A percentile compares a stretch with the other conserved stretches of the same genome.
These are phyloP conservation scores for Volvariella surrecta DNA, from an alignment of 1,284 basidiomycete species.

Conservation along the genomic window DNA sequence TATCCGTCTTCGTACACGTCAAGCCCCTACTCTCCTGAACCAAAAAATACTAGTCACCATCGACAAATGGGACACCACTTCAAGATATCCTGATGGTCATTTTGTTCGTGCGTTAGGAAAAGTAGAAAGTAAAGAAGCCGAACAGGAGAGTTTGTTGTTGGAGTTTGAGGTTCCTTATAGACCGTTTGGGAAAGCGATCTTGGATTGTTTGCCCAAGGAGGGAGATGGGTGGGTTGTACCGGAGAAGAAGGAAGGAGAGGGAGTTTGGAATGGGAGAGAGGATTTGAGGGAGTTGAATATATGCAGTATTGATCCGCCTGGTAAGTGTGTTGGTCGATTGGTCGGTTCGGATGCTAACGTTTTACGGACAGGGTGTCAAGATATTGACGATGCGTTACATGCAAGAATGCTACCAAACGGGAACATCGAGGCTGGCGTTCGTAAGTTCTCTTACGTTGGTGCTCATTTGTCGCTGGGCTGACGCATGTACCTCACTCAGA, in stretches of 20 bases:
- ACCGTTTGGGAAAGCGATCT: conserved; percentile 91
- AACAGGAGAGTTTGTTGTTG: conserved; percentile 89
- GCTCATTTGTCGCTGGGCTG: conserved; percentile 1
- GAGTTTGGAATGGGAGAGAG: conserved; percentile 76
- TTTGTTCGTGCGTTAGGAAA: conserved; percentile 91
- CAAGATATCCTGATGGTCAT: conserved; percentile 95
- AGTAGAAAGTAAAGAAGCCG: conserved; percentile 92
- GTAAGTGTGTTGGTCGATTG: conserved; percentile 29
- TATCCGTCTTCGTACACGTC: conserved; percentile 90
- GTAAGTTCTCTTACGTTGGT: conserved; percentile 47
- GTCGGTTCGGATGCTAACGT: neutral
- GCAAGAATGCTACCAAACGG: conserved; percentile 86
- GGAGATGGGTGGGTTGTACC: conserved; percentile 95
- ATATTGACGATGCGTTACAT: conserved; percentile 99
- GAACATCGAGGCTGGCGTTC: conserved; percentile 96
- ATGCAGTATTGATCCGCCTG: conserved; percentile 96
- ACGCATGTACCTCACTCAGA: conserved; percentile 38
- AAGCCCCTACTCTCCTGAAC: conserved; percentile 80
- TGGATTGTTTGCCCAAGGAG: conserved; percentile 86
- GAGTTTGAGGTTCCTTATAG: conserved; percentile 97
- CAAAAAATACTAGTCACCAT: conserved; percentile 97
- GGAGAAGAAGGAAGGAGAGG: conserved; percentile 46
- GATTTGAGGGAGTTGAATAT: conserved; percentile 85
- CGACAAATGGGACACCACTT: conserved; percentile 84
- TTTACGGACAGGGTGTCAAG: conserved; percentile 71